Evolutionary conservation across 176 grass and related monocot species (phyloP), one percentile per base, ranked within the genome.

Genomic region (Avena atlantica): DNA sequence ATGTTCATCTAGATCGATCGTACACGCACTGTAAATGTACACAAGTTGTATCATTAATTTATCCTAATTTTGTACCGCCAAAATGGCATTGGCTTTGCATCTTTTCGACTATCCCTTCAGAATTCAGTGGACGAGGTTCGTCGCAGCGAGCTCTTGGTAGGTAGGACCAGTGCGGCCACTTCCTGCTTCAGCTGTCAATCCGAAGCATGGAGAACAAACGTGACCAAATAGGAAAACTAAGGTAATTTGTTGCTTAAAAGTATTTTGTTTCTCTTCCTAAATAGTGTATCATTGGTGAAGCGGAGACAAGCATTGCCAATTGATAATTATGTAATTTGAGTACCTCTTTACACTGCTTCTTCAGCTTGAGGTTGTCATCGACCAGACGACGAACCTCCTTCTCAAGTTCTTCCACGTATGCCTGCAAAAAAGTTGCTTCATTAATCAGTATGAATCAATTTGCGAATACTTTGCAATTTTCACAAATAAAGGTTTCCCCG

Each of bases 311-410:
- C 15, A 65, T 2, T 48, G 27, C 4, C 2, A 73, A 49, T 5
- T 15, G 1, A 50, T 25, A 24, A 50, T 19, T 65, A 49, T 8
- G 9, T 34, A 53, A 27, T 48, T 29, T 21, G 21, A 9, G 47
- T 88, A 91, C 90, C 90, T 91, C 82, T 85, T 91, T 91, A 86
- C 86, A 91, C 31, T 91, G 90, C 23, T 85, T 91, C 78, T 91
- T 91, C 25, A 91, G 70, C 23, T 91, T 88, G 70, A 88, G 68
- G 48, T 91, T 91, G 3, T 91, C 90, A 12, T 91, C 90, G 31
- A 91, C 90, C 6, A 91, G 71, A 25, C 90, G 86, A 0, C 86
- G 86, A 82, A 88, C 90, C 70, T 88, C 90, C 42, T 85, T 91
- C 52, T 91, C 90, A 1, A 91, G 61, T 36, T 91, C 87, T 45